Conservation (phyloP, 2,329 filamentous ascomycete species). For the Paraconiothyrium sp. region DNA sequence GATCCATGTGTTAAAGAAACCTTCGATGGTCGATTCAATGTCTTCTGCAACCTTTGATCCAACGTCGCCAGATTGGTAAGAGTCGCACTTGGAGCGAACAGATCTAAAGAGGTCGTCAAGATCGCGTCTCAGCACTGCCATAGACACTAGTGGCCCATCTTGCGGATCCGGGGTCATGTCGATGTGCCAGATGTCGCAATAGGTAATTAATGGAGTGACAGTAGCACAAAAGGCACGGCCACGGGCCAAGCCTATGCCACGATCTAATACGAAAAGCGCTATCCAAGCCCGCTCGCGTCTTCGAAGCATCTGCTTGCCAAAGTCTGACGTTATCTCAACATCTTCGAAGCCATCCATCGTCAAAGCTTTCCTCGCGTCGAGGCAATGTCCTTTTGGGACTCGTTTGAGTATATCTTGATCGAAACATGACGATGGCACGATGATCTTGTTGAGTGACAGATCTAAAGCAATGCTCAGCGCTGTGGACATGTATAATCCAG, state of each 20-base stretch:
- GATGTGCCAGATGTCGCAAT: slow-evolving; percentile 75
- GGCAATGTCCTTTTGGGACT: slow-evolving; percentile 72
- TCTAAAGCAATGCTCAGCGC: slow-evolving; percentile 75
- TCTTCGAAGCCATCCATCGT: slow-evolving; percentile 74
- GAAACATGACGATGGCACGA: slow-evolving; percentile 64
- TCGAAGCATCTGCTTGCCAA: slow-evolving; percentile 69
- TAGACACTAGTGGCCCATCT: slow-evolving; percentile 76
- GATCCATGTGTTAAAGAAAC: slow-evolving; percentile 73
- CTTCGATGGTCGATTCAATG: slow-evolving; percentile 63
- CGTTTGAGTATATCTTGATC: slow-evolving; percentile 56
- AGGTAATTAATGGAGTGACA: slow-evolving; percentile 70
- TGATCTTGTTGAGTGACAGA: slow-evolving; percentile 74
- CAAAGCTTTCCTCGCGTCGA: slow-evolving; percentile 72
- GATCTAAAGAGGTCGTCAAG: slow-evolving; percentile 68
- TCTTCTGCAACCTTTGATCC: slow-evolving; percentile 62
- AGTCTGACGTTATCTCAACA: slow-evolving; percentile 68
- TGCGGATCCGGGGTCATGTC: slow-evolving; percentile 70
- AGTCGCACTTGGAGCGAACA: slow-evolving; percentile 69
- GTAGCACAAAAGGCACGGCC: slow-evolving; percentile 75
- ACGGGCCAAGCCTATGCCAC: slow-evolving; percentile 76
- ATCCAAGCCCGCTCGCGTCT: slow-evolving; percentile 76
- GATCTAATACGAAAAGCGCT: slow-evolving; percentile 75
- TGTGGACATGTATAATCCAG: slow-evolving; percentile 75
- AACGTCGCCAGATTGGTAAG: slow-evolving; percentile 60
- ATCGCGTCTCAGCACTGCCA: slow-evolving; percentile 74